These are phyloP conservation scores for Lentinus brumalis DNA, from an alignment of 768 basidiomycete genomes.

Conservation along the genomic window DNA sequence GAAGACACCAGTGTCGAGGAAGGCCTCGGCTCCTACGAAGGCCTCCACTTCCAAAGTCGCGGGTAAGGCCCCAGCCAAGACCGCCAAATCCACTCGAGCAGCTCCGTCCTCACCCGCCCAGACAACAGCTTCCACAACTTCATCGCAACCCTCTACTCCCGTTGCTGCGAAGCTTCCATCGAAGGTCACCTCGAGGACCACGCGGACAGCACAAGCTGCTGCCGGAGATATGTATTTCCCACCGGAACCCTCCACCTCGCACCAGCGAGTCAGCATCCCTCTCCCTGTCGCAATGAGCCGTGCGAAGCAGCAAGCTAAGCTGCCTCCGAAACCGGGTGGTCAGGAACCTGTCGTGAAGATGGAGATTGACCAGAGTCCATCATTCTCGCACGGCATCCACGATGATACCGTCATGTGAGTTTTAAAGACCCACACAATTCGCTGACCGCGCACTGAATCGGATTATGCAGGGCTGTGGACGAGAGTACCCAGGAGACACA, in stretches of 20 bases:
- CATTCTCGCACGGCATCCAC: neutral
- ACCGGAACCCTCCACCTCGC: neutral
- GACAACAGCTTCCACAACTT: neutral
- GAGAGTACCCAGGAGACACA: neutral
- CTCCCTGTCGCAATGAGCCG: neutral
- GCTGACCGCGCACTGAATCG: neutral
- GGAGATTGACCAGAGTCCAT: neutral
- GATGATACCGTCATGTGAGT: neutral
- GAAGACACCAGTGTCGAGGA: neutral
- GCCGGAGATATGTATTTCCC: slow-evolving; percentile 2
- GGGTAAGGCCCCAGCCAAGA: neutral
- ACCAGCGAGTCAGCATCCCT: neutral
- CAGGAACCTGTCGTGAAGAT: neutral
- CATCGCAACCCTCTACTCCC: neutral
- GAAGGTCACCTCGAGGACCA: slow-evolving; percentile 4
- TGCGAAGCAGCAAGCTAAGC: neutral
- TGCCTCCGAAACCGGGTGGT: neutral
- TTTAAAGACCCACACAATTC: neutral
- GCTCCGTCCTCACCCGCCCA: neutral
- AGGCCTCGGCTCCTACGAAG: neutral
- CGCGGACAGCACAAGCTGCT: slow-evolving; percentile 2
- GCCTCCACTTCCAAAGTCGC: neutral
- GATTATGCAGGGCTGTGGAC: neutral
- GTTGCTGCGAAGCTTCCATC: neutral
- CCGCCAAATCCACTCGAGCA: neutral